Percentiles rank a stretch among this genome's conserved stretches.
phyloP scores from a whole-genome alignment of 2,329 filamentous ascomycete species.

The Microsporum canis region DNA sequence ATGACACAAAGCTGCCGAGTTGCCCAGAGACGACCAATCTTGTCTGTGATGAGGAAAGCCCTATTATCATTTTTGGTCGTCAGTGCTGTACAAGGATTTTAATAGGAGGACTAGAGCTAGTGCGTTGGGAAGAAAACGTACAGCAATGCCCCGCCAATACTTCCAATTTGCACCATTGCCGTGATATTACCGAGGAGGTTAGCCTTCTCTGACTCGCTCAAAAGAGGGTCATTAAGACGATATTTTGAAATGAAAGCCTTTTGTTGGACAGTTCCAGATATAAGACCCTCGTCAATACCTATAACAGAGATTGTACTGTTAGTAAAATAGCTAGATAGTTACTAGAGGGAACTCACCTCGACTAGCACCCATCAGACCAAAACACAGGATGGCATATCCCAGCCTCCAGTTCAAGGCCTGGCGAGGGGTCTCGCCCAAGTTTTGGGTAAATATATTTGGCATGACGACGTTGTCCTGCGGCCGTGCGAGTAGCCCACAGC shows the following conservation, averaged over 20 bases:
- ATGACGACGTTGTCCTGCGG: constrained; percentile 38
- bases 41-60: constrained; percentile 39
- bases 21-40: constrained; percentile 35
- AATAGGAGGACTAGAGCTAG: neutral
- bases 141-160: constrained; percentile 58
- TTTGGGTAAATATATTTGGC: constrained; percentile 51
- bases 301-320: neutral
- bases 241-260: constrained; percentile 52
- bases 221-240: constrained; percentile 39
- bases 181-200: constrained; percentile 67
- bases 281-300: constrained; percentile 64
- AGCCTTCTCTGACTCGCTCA: constrained; percentile 44
- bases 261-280: constrained; percentile 59
- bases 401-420: constrained; percentile 67
- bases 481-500: neutral
- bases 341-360: constrained; percentile 39
- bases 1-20: constrained; percentile 32
- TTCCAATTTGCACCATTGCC: constrained; percentile 71
- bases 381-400: constrained; percentile 64
- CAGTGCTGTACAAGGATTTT: neutral
- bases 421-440: constrained; percentile 53
- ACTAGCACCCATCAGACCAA: constrained; percentile 64
- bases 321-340: neutral
- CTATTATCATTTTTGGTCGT: constrained; percentile 24
- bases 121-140: constrained; percentile 19